These are phyloP conservation scores for Aspergillus melleus DNA, from an alignment of 2,329 filamentous ascomycete species.

Conservation along the genomic window DNA sequence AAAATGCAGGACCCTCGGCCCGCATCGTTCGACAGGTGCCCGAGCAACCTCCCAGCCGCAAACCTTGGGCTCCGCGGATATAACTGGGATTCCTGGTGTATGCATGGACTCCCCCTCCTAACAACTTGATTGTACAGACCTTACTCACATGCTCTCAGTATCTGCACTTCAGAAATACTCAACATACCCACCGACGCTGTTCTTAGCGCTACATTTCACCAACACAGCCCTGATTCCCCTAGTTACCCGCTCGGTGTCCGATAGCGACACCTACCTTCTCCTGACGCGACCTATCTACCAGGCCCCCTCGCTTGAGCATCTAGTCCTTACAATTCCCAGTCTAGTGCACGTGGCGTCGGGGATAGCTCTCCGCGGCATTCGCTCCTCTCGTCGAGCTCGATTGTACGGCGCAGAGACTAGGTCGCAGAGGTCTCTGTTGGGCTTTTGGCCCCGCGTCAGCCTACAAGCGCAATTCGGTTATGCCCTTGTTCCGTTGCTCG, in stretches of 20 bases:
- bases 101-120: conserved; percentile 26
- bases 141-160: conserved; percentile 51
- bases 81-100: conserved; percentile 74
- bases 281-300: conserved; percentile 93
- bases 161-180: conserved; percentile 82
- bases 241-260: conserved; percentile 67
- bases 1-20: conserved; percentile 20
- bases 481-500: conserved; percentile 62
- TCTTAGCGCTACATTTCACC: conserved; percentile 72
- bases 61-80: conserved; percentile 64
- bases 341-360: conserved; percentile 75
- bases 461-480: conserved; percentile 74
- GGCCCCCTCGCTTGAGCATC: conserved; percentile 73
- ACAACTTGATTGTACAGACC: not conserved
- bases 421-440: conserved; percentile 46
- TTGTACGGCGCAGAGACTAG: conserved; percentile 72
- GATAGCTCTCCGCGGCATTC: conserved; percentile 71
- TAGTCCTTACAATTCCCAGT: conserved; percentile 75
- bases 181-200: conserved; percentile 78
- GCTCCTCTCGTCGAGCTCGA: conserved; percentile 67
- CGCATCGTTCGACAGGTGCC: conserved; percentile 4
- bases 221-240: conserved; percentile 83
- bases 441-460: conserved; percentile 69
- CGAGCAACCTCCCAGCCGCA: conserved; percentile 21
- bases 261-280: conserved; percentile 81